A percentile compares a stretch with the other conserved stretches of the same genome.
Evolutionary conservation across 2,329 filamentous ascomycete genomes (phyloP).

Genomic region (Pseudocercospora fijiensis): DNA sequence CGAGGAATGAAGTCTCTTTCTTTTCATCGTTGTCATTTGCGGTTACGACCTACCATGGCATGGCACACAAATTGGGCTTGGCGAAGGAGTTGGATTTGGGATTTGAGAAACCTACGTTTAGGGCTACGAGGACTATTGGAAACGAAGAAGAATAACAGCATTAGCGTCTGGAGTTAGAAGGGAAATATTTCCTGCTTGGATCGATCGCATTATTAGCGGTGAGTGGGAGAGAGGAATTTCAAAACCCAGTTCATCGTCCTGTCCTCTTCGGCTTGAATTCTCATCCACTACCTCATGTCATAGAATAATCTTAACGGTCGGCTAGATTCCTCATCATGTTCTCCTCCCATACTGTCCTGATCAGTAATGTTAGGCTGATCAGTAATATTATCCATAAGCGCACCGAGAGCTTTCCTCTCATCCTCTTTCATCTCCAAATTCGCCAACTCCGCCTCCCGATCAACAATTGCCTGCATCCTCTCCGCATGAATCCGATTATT

Average conservation of each 20-base stretch:
- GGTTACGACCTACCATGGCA: not conserved
- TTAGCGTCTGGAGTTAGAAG: not conserved
- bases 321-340: not conserved
- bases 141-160: not conserved
- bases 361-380: not conserved
- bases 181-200: not conserved
- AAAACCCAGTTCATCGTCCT: not conserved
- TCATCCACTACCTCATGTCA: no score
- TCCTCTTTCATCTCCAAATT: conserved; percentile 39
- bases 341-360: not conserved
- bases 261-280: not conserved
- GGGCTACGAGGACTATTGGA: not conserved
- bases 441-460: conserved; percentile 49
- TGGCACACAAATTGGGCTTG: not conserved
- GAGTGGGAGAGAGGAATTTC: not conserved
- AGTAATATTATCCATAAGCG: not conserved
- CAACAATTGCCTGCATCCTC: conserved; percentile 50
- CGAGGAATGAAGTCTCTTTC: no score
- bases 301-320: not conserved
- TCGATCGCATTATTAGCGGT: not conserved
- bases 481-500: conserved; percentile 39
- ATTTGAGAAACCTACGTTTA: not conserved
- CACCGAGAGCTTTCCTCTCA: not conserved
- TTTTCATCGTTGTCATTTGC: not conserved
- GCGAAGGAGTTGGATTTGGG: not conserved